Percentiles rank a stretch among this genome's conserved stretches.
Conservation (phyloP, 139 green algal species). For the Chlamydomonas sphaeroides region DNA sequence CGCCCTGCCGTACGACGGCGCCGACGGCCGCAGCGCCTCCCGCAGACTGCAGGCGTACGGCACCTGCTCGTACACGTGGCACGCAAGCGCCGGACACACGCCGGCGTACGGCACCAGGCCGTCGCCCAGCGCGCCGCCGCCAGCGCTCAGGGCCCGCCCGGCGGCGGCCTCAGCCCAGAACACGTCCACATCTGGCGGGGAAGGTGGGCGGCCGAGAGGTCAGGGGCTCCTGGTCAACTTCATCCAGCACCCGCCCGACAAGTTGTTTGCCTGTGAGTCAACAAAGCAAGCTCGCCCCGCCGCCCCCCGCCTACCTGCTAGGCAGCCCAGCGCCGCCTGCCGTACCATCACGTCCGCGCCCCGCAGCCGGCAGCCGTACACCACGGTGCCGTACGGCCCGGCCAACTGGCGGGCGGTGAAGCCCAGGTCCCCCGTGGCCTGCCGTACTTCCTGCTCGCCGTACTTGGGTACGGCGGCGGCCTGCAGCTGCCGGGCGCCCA, state of each 20-base stretch:
- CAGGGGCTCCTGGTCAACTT: no score
- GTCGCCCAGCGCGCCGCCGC: background rate
- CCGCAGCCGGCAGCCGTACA: background rate
- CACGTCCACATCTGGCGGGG: slow-evolving; percentile 12
- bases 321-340: background rate
- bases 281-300: no score
- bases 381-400: slow-evolving; percentile 9
- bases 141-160: background rate
- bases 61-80: slow-evolving; percentile 20
- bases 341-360: background rate
- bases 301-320: slow-evolving; percentile 4
- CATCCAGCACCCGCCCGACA: no score
- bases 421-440: background rate
- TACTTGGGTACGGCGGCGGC: background rate
- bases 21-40: background rate
- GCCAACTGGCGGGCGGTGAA: background rate
- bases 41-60: background rate
- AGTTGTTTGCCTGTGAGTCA: no score
- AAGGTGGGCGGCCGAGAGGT: no score
- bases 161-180: slow-evolving; percentile 9
- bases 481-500: background rate
- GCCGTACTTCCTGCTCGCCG: background rate
- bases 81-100: background rate
- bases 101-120: slow-evolving; percentile 1
- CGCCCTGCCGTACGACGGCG: no score